Conservation (phyloP, 148 eudicot genomes). For the Drosera capensis region DNA sequence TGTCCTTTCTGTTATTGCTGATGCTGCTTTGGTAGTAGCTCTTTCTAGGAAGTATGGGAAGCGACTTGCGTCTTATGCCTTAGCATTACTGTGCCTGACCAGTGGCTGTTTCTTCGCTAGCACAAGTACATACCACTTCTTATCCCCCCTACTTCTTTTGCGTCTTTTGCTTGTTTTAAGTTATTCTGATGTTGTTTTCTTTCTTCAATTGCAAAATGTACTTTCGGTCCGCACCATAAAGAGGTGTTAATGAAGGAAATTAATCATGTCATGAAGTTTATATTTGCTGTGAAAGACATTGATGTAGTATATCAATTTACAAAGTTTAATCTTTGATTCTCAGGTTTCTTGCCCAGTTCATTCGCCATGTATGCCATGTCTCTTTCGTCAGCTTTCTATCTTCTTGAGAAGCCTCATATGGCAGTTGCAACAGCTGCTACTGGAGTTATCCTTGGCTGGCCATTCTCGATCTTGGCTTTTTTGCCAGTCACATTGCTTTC, state of each 20-base stretch:
- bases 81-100: conserved; percentile 83
- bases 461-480: conserved; percentile 85
- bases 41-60: conserved; percentile 90
- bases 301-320: not conserved
- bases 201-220: not conserved
- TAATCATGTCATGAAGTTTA: too few species aligned
- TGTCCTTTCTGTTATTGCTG: conserved; percentile 63
- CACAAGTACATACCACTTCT: conserved; percentile 43
- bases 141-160: not conserved
- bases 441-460: conserved; percentile 95
- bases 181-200: not conserved
- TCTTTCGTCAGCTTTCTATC: conserved; percentile 79
- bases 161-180: not conserved
- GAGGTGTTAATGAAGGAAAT: too few species aligned
- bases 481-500: conserved; percentile 72
- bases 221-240: too few species aligned
- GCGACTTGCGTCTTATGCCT: conserved; percentile 77
- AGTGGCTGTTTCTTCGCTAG: conserved; percentile 98
- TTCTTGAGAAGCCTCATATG: conserved; percentile 57
- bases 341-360: conserved; percentile 96
- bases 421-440: conserved; percentile 71
- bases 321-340: conserved; percentile 8
- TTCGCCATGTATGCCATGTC: conserved; percentile 97
- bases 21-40: conserved; percentile 77
- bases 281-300: not conserved